Conservation (phyloP, 495 filamentous ascomycete species). For the Podospora conica region DNA sequence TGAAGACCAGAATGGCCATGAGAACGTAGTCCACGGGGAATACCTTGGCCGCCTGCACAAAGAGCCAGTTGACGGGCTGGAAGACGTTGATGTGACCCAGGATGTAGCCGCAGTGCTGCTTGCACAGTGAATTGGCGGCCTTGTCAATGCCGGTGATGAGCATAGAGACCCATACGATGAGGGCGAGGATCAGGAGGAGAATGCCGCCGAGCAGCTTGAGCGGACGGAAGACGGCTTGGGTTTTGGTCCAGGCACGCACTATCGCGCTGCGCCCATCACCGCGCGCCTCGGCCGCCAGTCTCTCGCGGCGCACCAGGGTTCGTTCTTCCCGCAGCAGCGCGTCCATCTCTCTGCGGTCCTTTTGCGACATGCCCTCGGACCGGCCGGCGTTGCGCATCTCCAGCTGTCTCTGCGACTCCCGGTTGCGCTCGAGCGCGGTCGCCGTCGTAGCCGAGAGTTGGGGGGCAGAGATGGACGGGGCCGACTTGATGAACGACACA, state of each 20-base stretch:
- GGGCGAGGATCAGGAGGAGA: constrained; percentile 59
- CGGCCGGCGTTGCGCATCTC: constrained; percentile 79
- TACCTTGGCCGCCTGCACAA: constrained; percentile 71
- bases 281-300: constrained; percentile 72
- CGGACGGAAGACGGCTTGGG: constrained; percentile 70
- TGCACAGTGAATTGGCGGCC: constrained; percentile 88
- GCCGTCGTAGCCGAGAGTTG: constrained; percentile 67
- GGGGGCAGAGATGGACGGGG: constrained; percentile 72
- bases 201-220: constrained; percentile 83
- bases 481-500: constrained; percentile 82
- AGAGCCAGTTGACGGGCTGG: constrained; percentile 89
- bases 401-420: constrained; percentile 84
- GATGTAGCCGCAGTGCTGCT: constrained; percentile 84
- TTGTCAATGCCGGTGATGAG: constrained; percentile 94
- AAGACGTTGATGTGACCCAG: constrained; percentile 88
- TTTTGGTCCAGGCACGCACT: constrained; percentile 66
- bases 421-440: constrained; percentile 73
- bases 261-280: constrained; percentile 67
- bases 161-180: constrained; percentile 85
- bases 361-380: constrained; percentile 64
- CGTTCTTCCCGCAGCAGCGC: constrained; percentile 81
- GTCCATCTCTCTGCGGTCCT: constrained; percentile 85
- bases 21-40: constrained; percentile 92
- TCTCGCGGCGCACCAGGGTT: constrained; percentile 83
- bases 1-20: constrained; percentile 71